Percentiles rank a stretch among this genome's conserved stretches.
Conservation (phyloP, 202 grass and related monocot species). For the Zizania palustris region DNA sequence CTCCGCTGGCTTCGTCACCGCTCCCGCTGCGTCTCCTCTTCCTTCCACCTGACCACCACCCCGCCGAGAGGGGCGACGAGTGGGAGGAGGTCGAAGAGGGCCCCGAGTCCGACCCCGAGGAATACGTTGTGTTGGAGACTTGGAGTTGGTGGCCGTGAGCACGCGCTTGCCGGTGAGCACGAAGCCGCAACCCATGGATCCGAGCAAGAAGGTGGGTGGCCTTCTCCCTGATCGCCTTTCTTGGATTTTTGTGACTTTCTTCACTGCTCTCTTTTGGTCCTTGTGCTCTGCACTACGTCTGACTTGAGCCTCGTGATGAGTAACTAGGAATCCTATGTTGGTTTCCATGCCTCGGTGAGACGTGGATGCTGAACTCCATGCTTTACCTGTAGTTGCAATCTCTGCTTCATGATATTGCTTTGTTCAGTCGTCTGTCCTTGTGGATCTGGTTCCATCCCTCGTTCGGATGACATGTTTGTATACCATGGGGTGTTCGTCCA, state of each 20-base stretch:
- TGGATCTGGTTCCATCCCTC: slow-evolving; percentile 24
- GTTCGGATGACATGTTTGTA: neutral
- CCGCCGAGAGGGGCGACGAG: neutral
- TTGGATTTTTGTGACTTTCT: neutral
- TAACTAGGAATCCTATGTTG: neutral
- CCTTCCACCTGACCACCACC: slow-evolving; percentile 46
- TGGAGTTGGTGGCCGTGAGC: neutral
- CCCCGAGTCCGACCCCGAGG: slow-evolving; percentile 40
- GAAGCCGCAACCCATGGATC: slow-evolving; percentile 49
- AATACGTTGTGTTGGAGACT: slow-evolving; percentile 8
- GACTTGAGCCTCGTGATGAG: neutral
- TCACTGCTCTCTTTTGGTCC: neutral
- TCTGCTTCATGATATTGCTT: neutral
- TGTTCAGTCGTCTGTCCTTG: neutral
- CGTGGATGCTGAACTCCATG: neutral
- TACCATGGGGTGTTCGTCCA: neutral
- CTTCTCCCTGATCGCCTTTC: neutral
- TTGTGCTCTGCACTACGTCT: no score
- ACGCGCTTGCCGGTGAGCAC: slow-evolving; percentile 38
- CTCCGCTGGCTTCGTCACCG: slow-evolving; percentile 58
- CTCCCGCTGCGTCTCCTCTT: slow-evolving; percentile 61
- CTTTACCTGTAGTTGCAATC: neutral
- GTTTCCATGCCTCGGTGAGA: neutral
- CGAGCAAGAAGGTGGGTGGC: slow-evolving; percentile 53
- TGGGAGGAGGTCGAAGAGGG: slow-evolving; percentile 9